Evolutionary conservation across 1,284 basidiomycete species (phyloP), one percentile per base, ranked within the genome.

Genomic region (Afroboletus lepidellus): DNA sequence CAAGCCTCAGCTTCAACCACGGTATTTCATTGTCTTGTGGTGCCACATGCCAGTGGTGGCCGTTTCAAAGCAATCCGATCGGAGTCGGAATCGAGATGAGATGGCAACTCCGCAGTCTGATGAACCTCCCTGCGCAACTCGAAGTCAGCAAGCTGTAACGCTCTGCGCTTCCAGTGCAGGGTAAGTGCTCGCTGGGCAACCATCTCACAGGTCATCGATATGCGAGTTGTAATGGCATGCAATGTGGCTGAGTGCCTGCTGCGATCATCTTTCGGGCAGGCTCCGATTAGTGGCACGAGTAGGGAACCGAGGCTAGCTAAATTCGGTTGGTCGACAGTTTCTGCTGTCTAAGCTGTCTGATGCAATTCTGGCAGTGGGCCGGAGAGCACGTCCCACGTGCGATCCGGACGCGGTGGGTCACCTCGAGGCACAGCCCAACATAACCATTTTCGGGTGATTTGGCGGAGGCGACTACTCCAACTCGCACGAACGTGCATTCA

Each of bases 401-500:
- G 43, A 44, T 15, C 6, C 18, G 16, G 6, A 8, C 20, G 24
- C 15, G 7, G 50, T 48, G 46, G 38, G 39, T 34, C 41, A 21
- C n/a, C 12, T 25, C 21, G 7, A 18, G 39, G 15, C 41, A 27
- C 30, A 9, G 30, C 41, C 21, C 9, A 43, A 21, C 21, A 16
- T 41, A 8, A 1, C 59, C 41, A 41, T 15, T 33, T 61, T 57
- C 46, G 63, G 63, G 21, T 45, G 29, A 25, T 16, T 50, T 13
- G 29, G 60, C 25, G 3, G 8, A 51, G 3, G 9, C 42, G 12
- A 46, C 50, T 13, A 47, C 46, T 50, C 48, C 52, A 60, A 37
- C 43, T 36, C 20, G 24, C 57, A 66, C 59, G 60, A 66, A 64
- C 60, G 60, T 66, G 61, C 57, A 60, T 57, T 46, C 51, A 44